A percentile compares a stretch with the other conserved stretches of the same genome.
Evolutionary conservation across 2,329 filamentous ascomycete species (phyloP).

Genomic region (Apiospora rasikravindrae): DNA sequence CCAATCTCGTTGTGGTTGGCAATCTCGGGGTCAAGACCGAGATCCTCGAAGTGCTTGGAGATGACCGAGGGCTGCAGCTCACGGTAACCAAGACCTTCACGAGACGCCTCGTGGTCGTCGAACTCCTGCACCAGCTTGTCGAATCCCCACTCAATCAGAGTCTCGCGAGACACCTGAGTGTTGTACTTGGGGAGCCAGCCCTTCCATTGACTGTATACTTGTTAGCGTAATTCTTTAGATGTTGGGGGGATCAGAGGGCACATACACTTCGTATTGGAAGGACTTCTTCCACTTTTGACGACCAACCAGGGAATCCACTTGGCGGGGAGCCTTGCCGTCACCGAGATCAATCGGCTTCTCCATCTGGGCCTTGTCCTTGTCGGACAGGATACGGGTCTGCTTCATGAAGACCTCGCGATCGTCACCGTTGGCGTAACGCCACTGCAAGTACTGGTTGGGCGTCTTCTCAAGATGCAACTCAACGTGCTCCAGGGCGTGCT

Average conservation of each 20-base stretch:
- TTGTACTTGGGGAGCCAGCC: conserved; percentile 91
- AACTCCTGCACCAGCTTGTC: conserved; percentile 96
- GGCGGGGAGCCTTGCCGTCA: conserved; percentile 78
- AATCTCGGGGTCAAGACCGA: conserved; percentile 95
- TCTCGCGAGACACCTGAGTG: conserved; percentile 91
- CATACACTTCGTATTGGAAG: conserved; percentile 95
- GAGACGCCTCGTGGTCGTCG: conserved; percentile 97
- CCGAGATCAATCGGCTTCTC: conserved; percentile 85
- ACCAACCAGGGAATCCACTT: conserved; percentile 89
- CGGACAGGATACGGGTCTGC: conserved; percentile 89
- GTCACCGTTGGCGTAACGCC: conserved; percentile 96
- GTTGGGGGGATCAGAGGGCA: conserved; percentile 25
- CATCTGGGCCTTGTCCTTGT: conserved; percentile 87
- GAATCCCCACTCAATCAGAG: conserved; percentile 83
- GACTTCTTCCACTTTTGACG: conserved; percentile 99
- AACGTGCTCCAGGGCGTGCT: conserved; percentile 98
- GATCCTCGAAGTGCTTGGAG: conserved; percentile 96
- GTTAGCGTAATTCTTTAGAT: neutral
- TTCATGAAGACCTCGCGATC: conserved; percentile 98
- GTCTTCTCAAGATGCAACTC: conserved; percentile 99
- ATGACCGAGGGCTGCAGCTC: conserved; percentile 92
- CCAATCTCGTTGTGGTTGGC: conserved; percentile 99
- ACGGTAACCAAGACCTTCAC: conserved; percentile 96
- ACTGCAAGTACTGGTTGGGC: conserved; percentile 97
- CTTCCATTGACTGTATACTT: conserved; percentile 78